phyloP scores from a whole-genome alignment of 257 asterid species.

The Solanum dulcamara region DNA sequence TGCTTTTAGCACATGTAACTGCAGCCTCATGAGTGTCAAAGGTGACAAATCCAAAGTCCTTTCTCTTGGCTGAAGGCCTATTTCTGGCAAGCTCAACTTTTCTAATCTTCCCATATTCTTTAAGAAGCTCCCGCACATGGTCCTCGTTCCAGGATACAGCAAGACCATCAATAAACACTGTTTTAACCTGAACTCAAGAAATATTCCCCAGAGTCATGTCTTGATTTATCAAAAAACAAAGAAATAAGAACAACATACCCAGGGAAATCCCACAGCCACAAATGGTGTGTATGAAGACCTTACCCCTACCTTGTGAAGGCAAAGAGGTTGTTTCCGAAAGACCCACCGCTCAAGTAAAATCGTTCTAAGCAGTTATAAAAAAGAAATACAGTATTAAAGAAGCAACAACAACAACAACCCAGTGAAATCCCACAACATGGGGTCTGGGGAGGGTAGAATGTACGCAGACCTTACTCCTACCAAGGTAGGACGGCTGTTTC shows the following conservation, averaged over 20 bases:
- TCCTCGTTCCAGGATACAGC: conserved; percentile 89
- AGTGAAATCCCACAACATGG: no score
- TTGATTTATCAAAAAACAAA: not conserved
- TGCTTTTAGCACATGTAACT: conserved; percentile 77
- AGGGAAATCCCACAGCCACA: not conserved
- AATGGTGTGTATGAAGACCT: not conserved
- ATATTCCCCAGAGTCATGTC: not conserved
- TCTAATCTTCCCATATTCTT: conserved; percentile 59
- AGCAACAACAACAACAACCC: no score
- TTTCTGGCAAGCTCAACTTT: conserved; percentile 93
- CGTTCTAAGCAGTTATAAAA: not conserved
- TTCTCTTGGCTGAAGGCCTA: conserved; percentile 98
- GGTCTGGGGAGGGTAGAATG: no score
- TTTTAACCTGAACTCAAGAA: conserved; percentile 61
- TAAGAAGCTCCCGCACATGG: conserved; percentile 51
- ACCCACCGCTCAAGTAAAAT: not conserved
- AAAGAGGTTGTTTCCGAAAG: not conserved
- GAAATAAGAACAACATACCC: not conserved
- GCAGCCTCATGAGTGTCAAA: conserved; percentile 90
- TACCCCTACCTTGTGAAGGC: not conserved
- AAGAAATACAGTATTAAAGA: not conserved
- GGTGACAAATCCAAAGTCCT: conserved; percentile 93
- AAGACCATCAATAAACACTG: conserved; percentile 94
- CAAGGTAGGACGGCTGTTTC: no score
- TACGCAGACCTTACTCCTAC: no score